A percentile compares a stretch with the other conserved stretches of the same genome.
These are phyloP conservation scores for Arabidopsis arenosa DNA, from an alignment of 345 rosid genomes.

Conservation along the genomic window DNA sequence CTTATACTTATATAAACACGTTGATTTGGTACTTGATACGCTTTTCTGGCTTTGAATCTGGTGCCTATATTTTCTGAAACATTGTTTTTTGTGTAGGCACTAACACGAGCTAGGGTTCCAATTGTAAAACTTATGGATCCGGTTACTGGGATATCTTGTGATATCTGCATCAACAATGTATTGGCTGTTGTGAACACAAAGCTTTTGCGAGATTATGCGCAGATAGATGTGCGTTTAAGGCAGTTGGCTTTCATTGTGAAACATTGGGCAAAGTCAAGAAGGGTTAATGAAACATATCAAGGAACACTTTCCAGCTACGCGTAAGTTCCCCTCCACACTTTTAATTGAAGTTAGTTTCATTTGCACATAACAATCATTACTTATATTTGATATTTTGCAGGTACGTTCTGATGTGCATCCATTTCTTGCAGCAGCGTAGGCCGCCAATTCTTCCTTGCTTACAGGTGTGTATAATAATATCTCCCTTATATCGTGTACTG, in stretches of 20 bases:
- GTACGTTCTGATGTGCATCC: conserved; percentile 97
- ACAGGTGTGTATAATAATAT: conserved; percentile 53
- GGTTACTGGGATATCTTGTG: conserved; percentile 87
- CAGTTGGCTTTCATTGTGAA: conserved; percentile 91
- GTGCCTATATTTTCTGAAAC: conserved; percentile 8
- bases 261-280: conserved; percentile 98
- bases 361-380: too few relatives aligned
- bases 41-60: not conserved
- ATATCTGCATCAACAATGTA: conserved; percentile 90
- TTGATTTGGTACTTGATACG: not conserved
- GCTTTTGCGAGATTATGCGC: conserved; percentile 86
- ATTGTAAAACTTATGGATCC: conserved; percentile 99
- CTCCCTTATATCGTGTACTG: not conserved
- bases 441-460: conserved; percentile 97
- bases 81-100: conserved; percentile 56
- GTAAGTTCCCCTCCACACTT: conserved; percentile 55
- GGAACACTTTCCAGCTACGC: conserved; percentile 99
- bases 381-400: conserved; percentile 50
- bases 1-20: not conserved
- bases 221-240: conserved; percentile 75
- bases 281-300: conserved; percentile 90
- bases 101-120: conserved; percentile 95
- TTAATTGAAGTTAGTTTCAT: not conserved
- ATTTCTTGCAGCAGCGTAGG: conserved; percentile 85
- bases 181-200: conserved; percentile 97